Evolutionary conservation across 495 filamentous ascomycete genomes (phyloP).

Genomic region (Aspergillus ostianus): DNA sequence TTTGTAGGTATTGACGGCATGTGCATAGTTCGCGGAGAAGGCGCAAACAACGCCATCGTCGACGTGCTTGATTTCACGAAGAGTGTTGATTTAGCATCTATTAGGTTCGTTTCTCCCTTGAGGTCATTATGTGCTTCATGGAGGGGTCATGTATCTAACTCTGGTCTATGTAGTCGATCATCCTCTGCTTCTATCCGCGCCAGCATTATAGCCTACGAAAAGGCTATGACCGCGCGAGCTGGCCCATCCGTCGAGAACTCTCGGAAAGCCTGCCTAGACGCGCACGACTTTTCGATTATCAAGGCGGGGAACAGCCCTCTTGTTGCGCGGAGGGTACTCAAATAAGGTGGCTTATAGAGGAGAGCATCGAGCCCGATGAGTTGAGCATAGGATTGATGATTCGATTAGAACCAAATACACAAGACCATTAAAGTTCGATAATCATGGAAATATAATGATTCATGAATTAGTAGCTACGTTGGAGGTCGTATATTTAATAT

Average conservation of each 20-base stretch:
- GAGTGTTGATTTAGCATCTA: slow-evolving; percentile 18
- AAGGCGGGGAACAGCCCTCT: not conserved
- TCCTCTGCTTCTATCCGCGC: slow-evolving; percentile 14
- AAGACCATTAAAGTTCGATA: too few species aligned
- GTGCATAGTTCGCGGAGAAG: slow-evolving; percentile 51
- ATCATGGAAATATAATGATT: too few species aligned
- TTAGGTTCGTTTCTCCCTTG: slow-evolving; percentile 4
- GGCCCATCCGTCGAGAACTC: slow-evolving; percentile 53
- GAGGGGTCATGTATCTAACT: not conserved
- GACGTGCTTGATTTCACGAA: slow-evolving; percentile 46
- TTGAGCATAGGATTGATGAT: too few species aligned
- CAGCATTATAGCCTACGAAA: slow-evolving; percentile 49
- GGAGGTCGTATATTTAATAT: too few species aligned
- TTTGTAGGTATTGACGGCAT: not conserved
- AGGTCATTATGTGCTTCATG: not conserved
- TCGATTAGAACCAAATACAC: too few species aligned
- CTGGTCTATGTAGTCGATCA: slow-evolving; percentile 8
- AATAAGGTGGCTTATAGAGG: not conserved
- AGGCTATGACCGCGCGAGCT: slow-evolving; percentile 48
- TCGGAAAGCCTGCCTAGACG: slow-evolving; percentile 61
- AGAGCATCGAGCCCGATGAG: too few species aligned
- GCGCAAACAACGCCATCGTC: slow-evolving; percentile 57
- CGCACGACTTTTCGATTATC: slow-evolving; percentile 48
- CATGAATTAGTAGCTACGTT: too few species aligned
- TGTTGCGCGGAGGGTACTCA: not conserved